Evolutionary conservation across 441 rosid species (phyloP).

Genomic region (Iberis amara): DNA sequence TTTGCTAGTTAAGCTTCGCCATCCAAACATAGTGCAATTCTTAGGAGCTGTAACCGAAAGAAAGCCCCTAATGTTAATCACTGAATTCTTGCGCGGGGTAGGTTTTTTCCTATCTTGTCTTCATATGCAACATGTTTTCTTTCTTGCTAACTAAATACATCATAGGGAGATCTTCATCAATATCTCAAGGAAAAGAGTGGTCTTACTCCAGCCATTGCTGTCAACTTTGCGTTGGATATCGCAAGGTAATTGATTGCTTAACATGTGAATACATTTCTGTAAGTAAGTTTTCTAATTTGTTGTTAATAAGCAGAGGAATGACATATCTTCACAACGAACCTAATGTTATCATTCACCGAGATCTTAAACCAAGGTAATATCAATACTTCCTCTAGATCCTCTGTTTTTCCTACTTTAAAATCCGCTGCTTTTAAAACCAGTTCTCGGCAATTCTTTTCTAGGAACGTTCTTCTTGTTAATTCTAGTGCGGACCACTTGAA

Average conservation of each 20-base stretch:
- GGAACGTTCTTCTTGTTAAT: slow-evolving; percentile 97
- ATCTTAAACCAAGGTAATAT: slow-evolving; percentile 89
- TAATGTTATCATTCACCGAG: slow-evolving; percentile 89
- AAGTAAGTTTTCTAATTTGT: slow-evolving; percentile 6
- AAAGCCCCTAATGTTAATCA: slow-evolving; percentile 97
- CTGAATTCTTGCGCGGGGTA: slow-evolving; percentile 94
- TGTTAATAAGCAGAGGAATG: slow-evolving; percentile 82
- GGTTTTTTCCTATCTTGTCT: slow-evolving; percentile 18
- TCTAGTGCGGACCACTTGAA: slow-evolving; percentile 90
- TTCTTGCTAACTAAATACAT: slow-evolving; percentile 18
- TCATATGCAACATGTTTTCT: slow-evolving; percentile 54
- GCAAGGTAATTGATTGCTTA: slow-evolving; percentile 56
- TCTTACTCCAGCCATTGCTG: slow-evolving; percentile 76
- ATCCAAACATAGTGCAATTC: slow-evolving; percentile 94
- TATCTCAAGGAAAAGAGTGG: slow-evolving; percentile 89
- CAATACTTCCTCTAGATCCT: neutral
- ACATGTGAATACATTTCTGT: too few relatives aligned
- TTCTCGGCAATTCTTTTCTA: slow-evolving; percentile 28
- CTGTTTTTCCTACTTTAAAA: slow-evolving; percentile 6
- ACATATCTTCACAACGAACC: slow-evolving; percentile 98
- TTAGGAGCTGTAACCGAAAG: slow-evolving; percentile 96
- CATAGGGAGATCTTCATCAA: slow-evolving; percentile 96
- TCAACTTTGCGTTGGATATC: slow-evolving; percentile 89
- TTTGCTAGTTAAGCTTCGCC: slow-evolving; percentile 97
- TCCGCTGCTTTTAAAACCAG: neutral